Percentiles rank a stretch among this genome's conserved stretches.
Evolutionary conservation across 2,329 filamentous ascomycete genomes (phyloP).

Genomic region (Tolypocladium pustulatum): DNA sequence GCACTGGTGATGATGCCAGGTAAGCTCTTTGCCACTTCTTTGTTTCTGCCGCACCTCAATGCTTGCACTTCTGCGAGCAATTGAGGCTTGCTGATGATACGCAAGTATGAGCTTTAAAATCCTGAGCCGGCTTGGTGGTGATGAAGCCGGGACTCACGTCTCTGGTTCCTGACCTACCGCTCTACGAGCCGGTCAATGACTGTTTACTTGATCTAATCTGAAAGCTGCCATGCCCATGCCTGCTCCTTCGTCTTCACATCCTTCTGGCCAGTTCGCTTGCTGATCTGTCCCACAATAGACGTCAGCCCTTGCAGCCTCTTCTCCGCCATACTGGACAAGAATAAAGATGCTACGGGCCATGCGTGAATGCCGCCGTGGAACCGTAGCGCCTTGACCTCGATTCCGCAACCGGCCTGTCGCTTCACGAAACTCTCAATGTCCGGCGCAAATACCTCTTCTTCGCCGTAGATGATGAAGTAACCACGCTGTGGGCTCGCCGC

Average conservation of each 20-base stretch:
- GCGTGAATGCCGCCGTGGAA: conserved; percentile 64
- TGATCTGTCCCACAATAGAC: conserved; percentile 27
- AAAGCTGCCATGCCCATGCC: conserved; percentile 20
- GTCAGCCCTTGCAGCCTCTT: conserved; percentile 42
- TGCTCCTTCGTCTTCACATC: conserved; percentile 7
- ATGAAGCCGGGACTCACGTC: conserved; percentile 38
- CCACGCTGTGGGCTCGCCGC: conserved; percentile 55
- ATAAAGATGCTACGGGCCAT: conserved; percentile 66
- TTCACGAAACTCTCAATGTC: conserved; percentile 54
- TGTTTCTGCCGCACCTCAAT: background rate
- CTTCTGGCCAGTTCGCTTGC: conserved; percentile 15
- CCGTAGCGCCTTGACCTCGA: conserved; percentile 45
- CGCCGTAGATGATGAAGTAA: conserved; percentile 61
- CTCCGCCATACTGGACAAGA: conserved; percentile 37
- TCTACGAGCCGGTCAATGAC: conserved; percentile 19
- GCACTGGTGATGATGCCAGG: background rate
- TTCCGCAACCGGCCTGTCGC: conserved; percentile 40
- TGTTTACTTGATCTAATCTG: conserved; percentile 58
- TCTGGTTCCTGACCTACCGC: conserved; percentile 33
- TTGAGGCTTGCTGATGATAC: conserved; percentile 15
- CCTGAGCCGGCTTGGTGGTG: conserved; percentile 21
- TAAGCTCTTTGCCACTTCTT: background rate
- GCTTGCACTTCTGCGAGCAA: background rate
- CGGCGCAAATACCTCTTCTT: conserved; percentile 66
- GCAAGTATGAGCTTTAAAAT: conserved; percentile 23